phyloP scores from a whole-genome alignment of 2,329 filamentous ascomycete species.

The Trichothecium sympodiale region DNA sequence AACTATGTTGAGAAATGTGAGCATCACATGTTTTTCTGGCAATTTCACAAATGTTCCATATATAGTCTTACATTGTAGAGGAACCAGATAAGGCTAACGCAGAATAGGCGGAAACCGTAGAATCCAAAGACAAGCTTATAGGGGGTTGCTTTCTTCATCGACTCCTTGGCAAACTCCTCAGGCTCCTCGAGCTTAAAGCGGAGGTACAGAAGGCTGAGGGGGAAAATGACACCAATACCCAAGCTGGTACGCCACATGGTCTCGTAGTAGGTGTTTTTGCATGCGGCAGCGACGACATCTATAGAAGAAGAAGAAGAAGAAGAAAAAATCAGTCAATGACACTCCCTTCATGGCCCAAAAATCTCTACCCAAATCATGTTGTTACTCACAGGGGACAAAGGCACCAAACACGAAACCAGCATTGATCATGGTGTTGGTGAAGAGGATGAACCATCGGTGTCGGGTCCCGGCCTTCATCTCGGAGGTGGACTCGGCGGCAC shows the following conservation, averaged over 20 bases:
- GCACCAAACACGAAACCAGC: conserved; percentile 71
- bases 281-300: conserved; percentile 45
- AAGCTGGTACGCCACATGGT: conserved; percentile 76
- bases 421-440: conserved; percentile 83
- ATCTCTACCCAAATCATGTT: too few relatives aligned
- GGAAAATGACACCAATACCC: conserved; percentile 69
- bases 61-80: conserved; percentile 53
- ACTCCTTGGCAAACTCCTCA: conserved; percentile 62
- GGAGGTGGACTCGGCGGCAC: conserved; percentile 71
- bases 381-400: conserved; percentile 50
- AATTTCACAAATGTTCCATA: too few relatives aligned
- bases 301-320: conserved; percentile 2
- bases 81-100: conserved; percentile 68
- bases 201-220: conserved; percentile 57
- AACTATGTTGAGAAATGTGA: too few relatives aligned
- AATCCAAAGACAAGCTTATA: conserved; percentile 47
- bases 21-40: too few relatives aligned
- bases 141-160: conserved; percentile 51
- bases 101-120: conserved; percentile 62
- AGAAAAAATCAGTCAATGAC: not conserved
- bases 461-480: conserved; percentile 70
- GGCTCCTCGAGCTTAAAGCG: conserved; percentile 68
- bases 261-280: conserved; percentile 48
- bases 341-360: too few relatives aligned
- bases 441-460: conserved; percentile 87